phyloP scores from a whole-genome alignment of 805 yeast genomes.

The Scheffersomyces amazonensis region DNA sequence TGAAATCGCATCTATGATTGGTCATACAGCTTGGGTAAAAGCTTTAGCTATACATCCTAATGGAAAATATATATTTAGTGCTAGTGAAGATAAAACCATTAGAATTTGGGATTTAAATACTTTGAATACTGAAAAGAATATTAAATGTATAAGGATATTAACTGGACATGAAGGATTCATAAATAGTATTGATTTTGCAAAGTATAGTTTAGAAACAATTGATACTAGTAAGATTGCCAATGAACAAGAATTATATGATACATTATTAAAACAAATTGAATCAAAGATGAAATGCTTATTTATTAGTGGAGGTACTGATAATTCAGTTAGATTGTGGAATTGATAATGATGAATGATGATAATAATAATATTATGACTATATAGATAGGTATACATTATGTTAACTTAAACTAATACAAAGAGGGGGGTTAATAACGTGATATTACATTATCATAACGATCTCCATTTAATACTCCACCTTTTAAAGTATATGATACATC shows the following conservation, averaged over 20 bases:
- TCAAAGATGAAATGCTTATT: conserved; percentile 58
- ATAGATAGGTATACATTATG: background rate
- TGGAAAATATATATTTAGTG: conserved; percentile 65
- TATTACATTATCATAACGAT: conserved; percentile 59
- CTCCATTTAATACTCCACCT: conserved; percentile 64
- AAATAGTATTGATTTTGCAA: conserved; percentile 58
- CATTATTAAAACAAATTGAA: conserved; percentile 30
- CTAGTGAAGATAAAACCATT: conserved; percentile 76
- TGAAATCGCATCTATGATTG: conserved; percentile 54
- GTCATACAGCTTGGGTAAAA: conserved; percentile 88
- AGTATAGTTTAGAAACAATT: conserved; percentile 19
- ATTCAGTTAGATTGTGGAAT: conserved; percentile 54
- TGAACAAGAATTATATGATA: conserved; percentile 19
- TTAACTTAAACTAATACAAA: too few species aligned
- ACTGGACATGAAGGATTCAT: conserved; percentile 75
- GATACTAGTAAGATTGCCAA: background rate
- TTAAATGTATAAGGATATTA: conserved; percentile 46
- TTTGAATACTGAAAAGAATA: conserved; percentile 37
- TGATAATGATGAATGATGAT: too few species aligned
- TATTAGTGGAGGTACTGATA: conserved; percentile 64
- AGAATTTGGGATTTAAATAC: conserved; percentile 70
- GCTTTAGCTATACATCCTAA: conserved; percentile 69
- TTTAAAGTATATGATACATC: conserved; percentile 64
- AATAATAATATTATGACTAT: too few species aligned
- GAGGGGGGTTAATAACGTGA: background rate